Conservation (phyloP, 257 asterid genomes). For the Jacaranda copaia region DNA sequence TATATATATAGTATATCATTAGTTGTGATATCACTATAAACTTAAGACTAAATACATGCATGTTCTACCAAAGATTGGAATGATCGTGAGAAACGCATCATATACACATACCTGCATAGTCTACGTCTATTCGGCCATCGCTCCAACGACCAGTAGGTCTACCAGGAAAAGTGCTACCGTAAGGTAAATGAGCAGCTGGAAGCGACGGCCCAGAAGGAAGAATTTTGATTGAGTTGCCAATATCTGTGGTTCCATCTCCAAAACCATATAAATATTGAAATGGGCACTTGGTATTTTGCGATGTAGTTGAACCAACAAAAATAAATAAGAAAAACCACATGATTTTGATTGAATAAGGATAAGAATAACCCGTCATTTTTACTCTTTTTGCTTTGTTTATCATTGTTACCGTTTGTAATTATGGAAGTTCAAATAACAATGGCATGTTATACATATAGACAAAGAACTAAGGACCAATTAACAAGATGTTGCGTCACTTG, state of each 20-base stretch:
- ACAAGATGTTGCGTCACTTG: not conserved
- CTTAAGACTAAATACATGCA: too few species aligned
- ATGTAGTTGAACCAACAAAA: not conserved
- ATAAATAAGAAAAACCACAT: not conserved
- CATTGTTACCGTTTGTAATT: not conserved
- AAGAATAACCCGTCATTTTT: not conserved
- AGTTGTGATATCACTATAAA: too few species aligned
- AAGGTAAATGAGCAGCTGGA: constrained; percentile 43
- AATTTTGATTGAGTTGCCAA: constrained; percentile 8
- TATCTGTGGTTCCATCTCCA: constrained; percentile 26
- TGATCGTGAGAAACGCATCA: not conserved
- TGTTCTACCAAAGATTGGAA: too few species aligned
- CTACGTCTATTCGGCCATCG: constrained; percentile 32
- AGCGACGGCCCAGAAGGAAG: constrained; percentile 11
- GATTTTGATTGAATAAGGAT: not conserved
- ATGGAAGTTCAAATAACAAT: not conserved
- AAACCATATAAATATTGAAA: constrained; percentile 27
- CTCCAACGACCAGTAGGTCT: constrained; percentile 49
- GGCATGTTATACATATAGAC: not conserved
- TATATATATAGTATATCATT: too few species aligned
- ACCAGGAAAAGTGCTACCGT: constrained; percentile 46
- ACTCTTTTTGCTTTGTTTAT: too few species aligned
- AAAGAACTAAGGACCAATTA: not conserved
- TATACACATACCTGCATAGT: constrained; percentile 29
- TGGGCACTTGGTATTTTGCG: constrained; percentile 12